Evolutionary conservation across 805 yeast species (phyloP).

Genomic region (Teunomyces funiuensis): DNA sequence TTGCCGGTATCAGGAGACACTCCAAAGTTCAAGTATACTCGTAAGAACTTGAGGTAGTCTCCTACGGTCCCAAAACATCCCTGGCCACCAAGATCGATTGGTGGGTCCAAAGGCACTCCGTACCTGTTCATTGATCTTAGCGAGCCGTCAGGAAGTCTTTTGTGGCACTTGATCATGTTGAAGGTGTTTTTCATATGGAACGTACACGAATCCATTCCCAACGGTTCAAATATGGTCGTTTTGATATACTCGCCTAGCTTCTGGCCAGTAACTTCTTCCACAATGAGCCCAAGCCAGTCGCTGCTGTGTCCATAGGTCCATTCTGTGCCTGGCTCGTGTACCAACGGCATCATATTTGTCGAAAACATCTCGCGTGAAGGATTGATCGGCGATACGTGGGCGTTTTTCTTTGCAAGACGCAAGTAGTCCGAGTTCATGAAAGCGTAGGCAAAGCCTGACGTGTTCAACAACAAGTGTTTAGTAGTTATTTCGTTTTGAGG

Average conservation of each 20-base stretch:
- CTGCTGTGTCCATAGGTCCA: slow-evolving; percentile 39
- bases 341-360: slow-evolving; percentile 15
- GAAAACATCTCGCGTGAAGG: slow-evolving; percentile 14
- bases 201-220: slow-evolving; percentile 29
- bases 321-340: slow-evolving; percentile 38
- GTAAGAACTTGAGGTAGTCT: slow-evolving; percentile 39
- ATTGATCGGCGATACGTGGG: slow-evolving; percentile 8
- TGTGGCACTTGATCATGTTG: neutral
- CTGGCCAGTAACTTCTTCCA: slow-evolving; percentile 34
- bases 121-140: neutral
- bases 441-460: slow-evolving; percentile 27
- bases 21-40: slow-evolving; percentile 43
- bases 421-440: slow-evolving; percentile 15
- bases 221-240: slow-evolving; percentile 31
- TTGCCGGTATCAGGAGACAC: slow-evolving; percentile 37
- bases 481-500: slow-evolving; percentile 27
- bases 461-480: slow-evolving; percentile 30
- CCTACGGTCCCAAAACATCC: slow-evolving; percentile 38
- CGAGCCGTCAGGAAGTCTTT: neutral
- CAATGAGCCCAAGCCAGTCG: slow-evolving; percentile 40
- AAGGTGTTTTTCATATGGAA: slow-evolving; percentile 6
- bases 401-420: slow-evolving; percentile 10
- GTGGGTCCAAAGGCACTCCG: slow-evolving; percentile 12
- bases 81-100: slow-evolving; percentile 44
- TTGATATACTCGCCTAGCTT: slow-evolving; percentile 31